Base-by-base conservation (phyloP, 2,329 filamentous ascomycete genomes). In the Acrocalymma vagum region DNA sequence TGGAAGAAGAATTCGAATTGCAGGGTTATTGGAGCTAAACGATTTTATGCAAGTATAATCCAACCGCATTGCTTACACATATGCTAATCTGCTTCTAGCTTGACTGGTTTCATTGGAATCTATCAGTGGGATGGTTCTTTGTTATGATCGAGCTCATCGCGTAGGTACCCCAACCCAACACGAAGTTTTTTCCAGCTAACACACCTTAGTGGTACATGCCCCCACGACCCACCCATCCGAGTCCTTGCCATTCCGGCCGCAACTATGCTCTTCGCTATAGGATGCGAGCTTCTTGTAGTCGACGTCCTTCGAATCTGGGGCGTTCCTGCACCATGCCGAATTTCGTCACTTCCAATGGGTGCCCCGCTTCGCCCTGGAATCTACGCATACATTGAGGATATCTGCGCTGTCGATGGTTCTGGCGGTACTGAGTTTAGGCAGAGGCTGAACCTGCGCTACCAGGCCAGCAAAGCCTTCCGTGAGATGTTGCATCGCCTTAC, bases 21-120 rank as follows among this genome's bases (percentile, higher is more conserved):
- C 52, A 73, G 78, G 15, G 77, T 80, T 28, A 76, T 78, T 42
- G 74, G 74, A 10, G 74, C 73, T 3, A 54, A 70, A 32, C 62
- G 76, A 31, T 62, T 58, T 42, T 73, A 73, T 42, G 67, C 69
- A 42, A 40, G 64, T 51, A 13, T 17, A 8, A 20, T 13, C 3
- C 2, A 1, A n/a, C 10, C 6, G 5, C 26, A 9, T 15, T 10
- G 14, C 18, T 35, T 36, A n/a, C 40, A n/a, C n/a, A 20, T 20
- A 27, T 23, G 15, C 53, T 58, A 37, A 58, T 33, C 10, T 48
- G 21, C 43, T 49, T 67, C n/a, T n/a, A 78, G 60, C 68, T 82
- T 11, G 79, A 82, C 43, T 81, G 74, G 70, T 81, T 82, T 58
- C 79, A 82, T 42, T 81, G 78, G 79, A 80, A 80, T 49, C 73